Evolutionary conservation across 257 asterid species (phyloP).

Genomic region (Misopates orontium): DNA sequence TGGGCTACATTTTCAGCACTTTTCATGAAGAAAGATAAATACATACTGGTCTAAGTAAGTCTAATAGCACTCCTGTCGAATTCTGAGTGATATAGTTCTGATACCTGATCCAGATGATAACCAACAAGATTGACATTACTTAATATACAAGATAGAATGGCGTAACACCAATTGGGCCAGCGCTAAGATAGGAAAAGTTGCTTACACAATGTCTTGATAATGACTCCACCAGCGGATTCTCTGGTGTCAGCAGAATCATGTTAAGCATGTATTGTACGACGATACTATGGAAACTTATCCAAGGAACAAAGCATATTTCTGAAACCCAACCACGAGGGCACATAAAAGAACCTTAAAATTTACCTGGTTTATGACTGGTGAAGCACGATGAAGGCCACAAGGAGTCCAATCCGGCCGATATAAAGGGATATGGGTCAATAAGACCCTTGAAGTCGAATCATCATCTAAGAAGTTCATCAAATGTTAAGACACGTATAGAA

Average conservation of each 20-base stretch:
- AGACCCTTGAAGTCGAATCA: slow-evolving; percentile 56
- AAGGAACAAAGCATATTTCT: background rate
- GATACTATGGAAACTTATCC: background rate
- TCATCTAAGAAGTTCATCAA: slow-evolving; percentile 41
- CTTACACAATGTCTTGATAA: slow-evolving; percentile 68
- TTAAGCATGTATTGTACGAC: slow-evolving; percentile 12
- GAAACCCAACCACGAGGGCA: background rate
- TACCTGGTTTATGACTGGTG: slow-evolving; percentile 86
- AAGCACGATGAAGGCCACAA: slow-evolving; percentile 81
- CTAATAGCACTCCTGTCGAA: slow-evolving; percentile 56
- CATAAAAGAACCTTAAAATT: background rate
- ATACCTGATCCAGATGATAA: slow-evolving; percentile 54
- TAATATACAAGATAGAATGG: background rate
- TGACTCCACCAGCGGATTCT: slow-evolving; percentile 50
- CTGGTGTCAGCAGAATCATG: slow-evolving; percentile 43
- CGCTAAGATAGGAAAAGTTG: slow-evolving; percentile 24
- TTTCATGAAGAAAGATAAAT: slow-evolving; percentile 29
- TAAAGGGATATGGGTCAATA: slow-evolving; percentile 90
- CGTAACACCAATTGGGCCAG: slow-evolving; percentile 20
- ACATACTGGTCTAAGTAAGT: slow-evolving; percentile 76
- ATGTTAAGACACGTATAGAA: slow-evolving; percentile 20
- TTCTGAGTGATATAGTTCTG: slow-evolving; percentile 73
- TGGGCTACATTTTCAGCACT: slow-evolving; percentile 18
- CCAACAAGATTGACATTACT: slow-evolving; percentile 17
- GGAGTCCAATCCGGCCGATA: slow-evolving; percentile 76